Base-by-base conservation (phyloP, 2,329 filamentous ascomycete species). In the Arthrobotrys conoides region DNA sequence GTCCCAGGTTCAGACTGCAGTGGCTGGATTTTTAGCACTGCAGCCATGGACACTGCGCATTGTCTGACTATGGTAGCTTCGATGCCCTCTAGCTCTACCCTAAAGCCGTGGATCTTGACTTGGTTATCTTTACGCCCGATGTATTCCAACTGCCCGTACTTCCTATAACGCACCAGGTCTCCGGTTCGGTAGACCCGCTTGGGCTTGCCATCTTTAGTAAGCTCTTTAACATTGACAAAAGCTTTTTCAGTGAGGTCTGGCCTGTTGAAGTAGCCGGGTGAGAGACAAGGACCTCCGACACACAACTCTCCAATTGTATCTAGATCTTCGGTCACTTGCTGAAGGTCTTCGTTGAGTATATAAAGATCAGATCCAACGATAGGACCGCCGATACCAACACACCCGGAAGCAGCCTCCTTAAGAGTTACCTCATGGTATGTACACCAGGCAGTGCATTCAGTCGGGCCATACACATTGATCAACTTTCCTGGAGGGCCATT, bases 31-130 rank as follows among this genome's bases (percentile, higher is more conserved):
- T 22, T 66, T 14, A 66, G 20, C 10, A 48, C 63, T 30, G 63
- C 38, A 18, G 24, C 44, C 10, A 22, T 48, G 18, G 41, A 48
- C 5, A 66, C 63, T 36, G 30, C 38, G 27, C 46, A 44, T 3
- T 44, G 27, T 6, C 51, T 49, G 18, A 49, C 30, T 49, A 76
- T 76, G 16, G 59, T 51, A 16, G 61, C 70, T 61, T 70, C 85
- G n/a, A 88, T 84, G 5, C 89, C 88, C 2, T 82, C 80, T 0
- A 89, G 81, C 14, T 89, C 87, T 24, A 88, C 84, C 0, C 86
- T 84, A 1, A 86, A 65, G 0, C 86, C 86, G 1, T 84, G 82
- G 0, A 88, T 81, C 80, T 88, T 88, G 77, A 88, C 81, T 51
- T 87, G 84, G 0, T 84, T 85, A 65, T 87, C 86, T 2, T 85